phyloP scores from a whole-genome alignment of 345 rosid genomes.

The Litchi chinensis region DNA sequence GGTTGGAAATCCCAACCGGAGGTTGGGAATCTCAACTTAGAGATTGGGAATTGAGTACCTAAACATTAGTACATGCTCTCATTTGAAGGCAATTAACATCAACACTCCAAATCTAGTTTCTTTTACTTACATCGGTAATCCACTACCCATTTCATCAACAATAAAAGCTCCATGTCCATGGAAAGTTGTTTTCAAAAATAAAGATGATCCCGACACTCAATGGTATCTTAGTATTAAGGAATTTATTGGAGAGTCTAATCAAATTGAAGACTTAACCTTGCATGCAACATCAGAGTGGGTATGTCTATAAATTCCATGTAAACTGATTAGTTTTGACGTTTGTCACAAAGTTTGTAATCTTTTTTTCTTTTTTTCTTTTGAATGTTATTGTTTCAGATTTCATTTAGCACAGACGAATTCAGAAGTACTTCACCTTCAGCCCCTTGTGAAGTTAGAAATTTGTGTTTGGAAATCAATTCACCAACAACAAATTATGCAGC shows the following conservation, averaged over 20 bases:
- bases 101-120: conserved; percentile 1
- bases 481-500: neutral
- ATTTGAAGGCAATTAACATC: neutral
- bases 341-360: neutral
- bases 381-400: neutral
- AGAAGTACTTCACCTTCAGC: neutral
- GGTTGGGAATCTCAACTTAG: too few species aligned
- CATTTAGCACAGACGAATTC: neutral
- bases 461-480: neutral
- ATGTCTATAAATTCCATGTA: neutral
- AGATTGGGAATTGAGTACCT: too few species aligned
- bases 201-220: neutral
- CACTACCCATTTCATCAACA: neutral
- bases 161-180: neutral
- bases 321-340: neutral
- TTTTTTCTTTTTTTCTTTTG: neutral
- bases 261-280: neutral
- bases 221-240: neutral
- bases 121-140: neutral
- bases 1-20: too few species aligned
- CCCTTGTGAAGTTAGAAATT: neutral
- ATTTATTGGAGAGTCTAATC: neutral
- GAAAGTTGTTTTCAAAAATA: neutral
- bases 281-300: neutral
- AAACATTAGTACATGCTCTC: neutral